Percentiles rank a stretch among this genome's conserved stretches.
Conservation (phyloP, 139 green algal genomes). For the Ettlia oleoabundans region DNA sequence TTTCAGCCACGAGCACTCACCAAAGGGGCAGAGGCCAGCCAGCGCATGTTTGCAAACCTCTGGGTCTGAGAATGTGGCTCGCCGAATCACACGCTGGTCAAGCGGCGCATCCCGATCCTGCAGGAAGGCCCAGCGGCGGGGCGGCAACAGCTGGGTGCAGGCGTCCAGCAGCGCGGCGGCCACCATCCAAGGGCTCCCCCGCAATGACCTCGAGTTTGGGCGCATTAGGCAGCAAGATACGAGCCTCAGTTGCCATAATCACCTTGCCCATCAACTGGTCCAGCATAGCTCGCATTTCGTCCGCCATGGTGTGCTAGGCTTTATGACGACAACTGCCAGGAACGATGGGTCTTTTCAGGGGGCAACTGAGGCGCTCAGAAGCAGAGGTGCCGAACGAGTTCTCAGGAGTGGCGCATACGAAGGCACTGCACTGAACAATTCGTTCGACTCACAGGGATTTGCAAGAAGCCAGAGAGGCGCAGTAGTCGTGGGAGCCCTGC, state of each 20-base stretch:
- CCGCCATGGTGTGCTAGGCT: constrained; percentile 50
- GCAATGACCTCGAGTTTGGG: too few species aligned
- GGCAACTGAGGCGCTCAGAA: too few species aligned
- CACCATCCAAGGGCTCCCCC: too few species aligned
- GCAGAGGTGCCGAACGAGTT: neutral
- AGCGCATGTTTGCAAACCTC: constrained; percentile 86
- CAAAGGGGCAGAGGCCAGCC: constrained; percentile 78
- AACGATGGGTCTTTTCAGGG: neutral
- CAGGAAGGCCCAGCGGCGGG: neutral
- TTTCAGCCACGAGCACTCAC: neutral
- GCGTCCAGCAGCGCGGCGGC: too few species aligned
- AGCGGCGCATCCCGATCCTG: constrained; percentile 74
- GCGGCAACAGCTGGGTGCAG: neutral
- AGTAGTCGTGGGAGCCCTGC: too few species aligned
- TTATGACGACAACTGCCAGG: neutral
- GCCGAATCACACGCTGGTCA: constrained; percentile 51
- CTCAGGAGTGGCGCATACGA: too few species aligned
- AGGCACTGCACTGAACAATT: too few species aligned
- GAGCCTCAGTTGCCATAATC: too few species aligned
- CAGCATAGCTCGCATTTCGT: constrained; percentile 71
- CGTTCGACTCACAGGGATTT: too few species aligned
- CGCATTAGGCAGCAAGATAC: too few species aligned
- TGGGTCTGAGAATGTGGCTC: constrained; percentile 67
- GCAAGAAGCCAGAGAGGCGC: too few species aligned
- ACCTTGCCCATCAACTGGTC: constrained; percentile 85